phyloP scores from a whole-genome alignment of 2,329 filamentous ascomycete species.

The Scorias spongiosa region DNA sequence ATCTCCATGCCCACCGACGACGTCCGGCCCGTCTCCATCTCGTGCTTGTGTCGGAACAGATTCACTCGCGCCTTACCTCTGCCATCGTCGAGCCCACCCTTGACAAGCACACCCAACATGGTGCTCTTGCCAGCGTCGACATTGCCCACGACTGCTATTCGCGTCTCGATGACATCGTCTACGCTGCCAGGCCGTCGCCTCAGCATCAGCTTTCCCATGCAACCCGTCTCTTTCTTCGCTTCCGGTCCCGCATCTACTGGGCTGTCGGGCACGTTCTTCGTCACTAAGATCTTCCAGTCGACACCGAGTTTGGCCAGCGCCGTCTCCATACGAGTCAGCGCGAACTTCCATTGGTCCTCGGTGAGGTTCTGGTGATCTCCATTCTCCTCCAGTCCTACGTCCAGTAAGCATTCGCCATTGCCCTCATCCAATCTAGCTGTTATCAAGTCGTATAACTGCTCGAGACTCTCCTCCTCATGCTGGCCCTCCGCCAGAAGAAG shows the following conservation, averaged over 20 bases:
- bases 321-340: constrained; percentile 48
- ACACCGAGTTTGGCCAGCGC: constrained; percentile 52
- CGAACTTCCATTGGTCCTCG: constrained; percentile 58
- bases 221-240: constrained; percentile 53
- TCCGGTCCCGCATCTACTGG: constrained; percentile 51
- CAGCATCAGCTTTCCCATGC: constrained; percentile 75
- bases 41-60: constrained; percentile 93
- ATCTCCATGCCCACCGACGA: constrained; percentile 98
- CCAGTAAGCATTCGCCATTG: constrained; percentile 78
- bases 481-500: constrained; percentile 50
- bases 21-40: constrained; percentile 87
- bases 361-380: constrained; percentile 70
- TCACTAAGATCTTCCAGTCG: constrained; percentile 69
- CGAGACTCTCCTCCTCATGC: constrained; percentile 39
- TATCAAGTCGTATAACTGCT: constrained; percentile 50
- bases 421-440: constrained; percentile 62
- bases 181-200: constrained; percentile 56
- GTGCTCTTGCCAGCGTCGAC: constrained; percentile 96
- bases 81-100: constrained; percentile 88
- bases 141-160: constrained; percentile 94
- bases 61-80: constrained; percentile 87
- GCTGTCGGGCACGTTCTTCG: constrained; percentile 69
- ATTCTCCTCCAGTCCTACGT: constrained; percentile 80
- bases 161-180: constrained; percentile 85
- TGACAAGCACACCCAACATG: constrained; percentile 86